phyloP scores from a whole-genome alignment of 306 rosid genomes.

The Prinsepia uniflora region DNA sequence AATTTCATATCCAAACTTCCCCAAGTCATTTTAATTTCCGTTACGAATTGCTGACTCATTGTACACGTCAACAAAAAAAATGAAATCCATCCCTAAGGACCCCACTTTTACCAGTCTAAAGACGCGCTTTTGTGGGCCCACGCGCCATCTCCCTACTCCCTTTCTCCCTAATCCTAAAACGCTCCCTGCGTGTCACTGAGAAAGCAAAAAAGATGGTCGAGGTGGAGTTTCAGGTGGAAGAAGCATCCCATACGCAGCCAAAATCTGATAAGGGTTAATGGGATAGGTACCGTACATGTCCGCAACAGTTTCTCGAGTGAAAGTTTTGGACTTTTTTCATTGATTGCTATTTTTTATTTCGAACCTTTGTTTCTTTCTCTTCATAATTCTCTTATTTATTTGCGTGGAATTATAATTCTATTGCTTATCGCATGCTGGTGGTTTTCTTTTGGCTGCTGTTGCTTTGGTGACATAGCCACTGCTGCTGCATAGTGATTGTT shows the following conservation, averaged over 20 bases:
- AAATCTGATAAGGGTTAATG: constrained; percentile 22
- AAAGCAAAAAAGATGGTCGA: constrained; percentile 7
- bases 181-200: background rate
- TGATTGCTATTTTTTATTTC: constrained; percentile 17
- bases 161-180: background rate
- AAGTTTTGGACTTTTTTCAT: constrained; percentile 28
- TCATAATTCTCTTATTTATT: background rate
- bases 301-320: too few relatives aligned
- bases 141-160: background rate
- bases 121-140: constrained; percentile 56
- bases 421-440: constrained; percentile 39
- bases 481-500: constrained; percentile 2
- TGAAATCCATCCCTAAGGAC: background rate
- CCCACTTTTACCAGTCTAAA: constrained; percentile 28
- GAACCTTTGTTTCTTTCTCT: background rate
- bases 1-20: background rate
- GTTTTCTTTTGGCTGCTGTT: constrained; percentile 21
- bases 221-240: constrained; percentile 32
- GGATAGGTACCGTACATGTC: too few relatives aligned
- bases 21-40: background rate
- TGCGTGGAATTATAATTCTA: background rate
- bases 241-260: constrained; percentile 61
- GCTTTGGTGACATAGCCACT: constrained; percentile 10
- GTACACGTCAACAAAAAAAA: background rate
- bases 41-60: background rate